These are phyloP conservation scores for Scytalidium lignicola DNA, from an alignment of 2,329 filamentous ascomycete genomes.

Conservation along the genomic window DNA sequence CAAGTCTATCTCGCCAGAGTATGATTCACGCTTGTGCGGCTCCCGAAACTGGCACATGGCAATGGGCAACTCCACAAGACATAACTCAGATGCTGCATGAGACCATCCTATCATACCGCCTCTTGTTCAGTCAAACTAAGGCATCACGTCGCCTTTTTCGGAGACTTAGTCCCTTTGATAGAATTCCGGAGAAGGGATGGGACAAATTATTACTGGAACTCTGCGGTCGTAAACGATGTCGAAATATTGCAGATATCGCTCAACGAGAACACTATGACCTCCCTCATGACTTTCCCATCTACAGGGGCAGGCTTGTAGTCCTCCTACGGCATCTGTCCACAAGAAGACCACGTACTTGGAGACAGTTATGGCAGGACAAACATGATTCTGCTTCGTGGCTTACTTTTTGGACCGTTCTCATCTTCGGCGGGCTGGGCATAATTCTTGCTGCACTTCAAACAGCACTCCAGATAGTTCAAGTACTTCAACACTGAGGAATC, in stretches of 20 bases:
- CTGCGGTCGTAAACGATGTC: background rate
- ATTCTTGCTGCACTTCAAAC: conserved; percentile 16
- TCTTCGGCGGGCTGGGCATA: conserved; percentile 16
- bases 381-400: conserved; percentile 21
- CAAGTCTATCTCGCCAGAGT: background rate
- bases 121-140: conserved; percentile 19
- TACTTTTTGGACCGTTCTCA: conserved; percentile 17
- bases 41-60: background rate
- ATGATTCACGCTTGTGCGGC: conserved; percentile 4
- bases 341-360: conserved; percentile 2
- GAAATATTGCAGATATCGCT: background rate
- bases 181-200: conserved; percentile 2
- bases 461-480: conserved; percentile 18
- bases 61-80: conserved; percentile 12
- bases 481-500: conserved; percentile 3
- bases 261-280: conserved; percentile 5
- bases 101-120: conserved; percentile 18
- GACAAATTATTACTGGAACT: conserved; percentile 1
- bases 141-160: conserved; percentile 13
- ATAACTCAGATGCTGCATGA: conserved; percentile 16
- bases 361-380: conserved; percentile 17
- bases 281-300: background rate
- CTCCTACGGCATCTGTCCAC: conserved; percentile 1
- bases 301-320: background rate
- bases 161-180: conserved; percentile 1